Percentiles rank a stretch among this genome's conserved stretches.
Evolutionary conservation across 805 yeast species (phyloP).

Genomic region (Wickerhamomyces bisporus): DNA sequence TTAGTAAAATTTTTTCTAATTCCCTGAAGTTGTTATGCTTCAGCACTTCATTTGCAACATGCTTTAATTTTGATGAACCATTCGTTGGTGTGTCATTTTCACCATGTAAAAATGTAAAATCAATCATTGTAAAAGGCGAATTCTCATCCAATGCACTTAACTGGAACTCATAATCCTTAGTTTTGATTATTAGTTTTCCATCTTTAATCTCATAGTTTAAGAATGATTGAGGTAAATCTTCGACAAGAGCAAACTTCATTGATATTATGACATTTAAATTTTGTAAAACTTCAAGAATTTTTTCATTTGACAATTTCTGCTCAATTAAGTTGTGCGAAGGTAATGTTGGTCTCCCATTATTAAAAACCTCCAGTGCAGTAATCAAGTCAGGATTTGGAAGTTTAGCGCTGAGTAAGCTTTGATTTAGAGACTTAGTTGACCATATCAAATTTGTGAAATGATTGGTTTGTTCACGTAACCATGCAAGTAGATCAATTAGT

Average conservation of each 20-base stretch:
- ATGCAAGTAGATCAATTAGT: slow-evolving; percentile 80
- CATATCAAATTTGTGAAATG: slow-evolving; percentile 58
- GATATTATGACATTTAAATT: slow-evolving; percentile 71
- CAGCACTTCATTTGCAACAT: slow-evolving; percentile 48
- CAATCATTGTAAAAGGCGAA: slow-evolving; percentile 73
- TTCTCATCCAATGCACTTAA: slow-evolving; percentile 68
- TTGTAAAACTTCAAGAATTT: slow-evolving; percentile 54
- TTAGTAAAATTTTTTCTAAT: slow-evolving; percentile 50
- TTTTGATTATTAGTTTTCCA: slow-evolving; percentile 65
- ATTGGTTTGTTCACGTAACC: slow-evolving; percentile 78
- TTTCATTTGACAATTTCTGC: slow-evolving; percentile 44
- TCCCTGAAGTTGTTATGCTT: slow-evolving; percentile 41
- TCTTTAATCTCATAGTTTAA: slow-evolving; percentile 59
- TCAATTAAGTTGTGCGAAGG: slow-evolving; percentile 58
- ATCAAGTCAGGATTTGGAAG: slow-evolving; percentile 86
- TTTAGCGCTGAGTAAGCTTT: slow-evolving; percentile 80
- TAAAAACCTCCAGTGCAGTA: slow-evolving; percentile 82
- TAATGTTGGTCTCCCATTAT: slow-evolving; percentile 69
- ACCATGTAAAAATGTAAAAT: slow-evolving; percentile 49
- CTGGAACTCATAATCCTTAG: slow-evolving; percentile 66
- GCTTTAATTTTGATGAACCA: slow-evolving; percentile 38
- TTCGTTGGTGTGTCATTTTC: slow-evolving; percentile 3
- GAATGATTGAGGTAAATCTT: slow-evolving; percentile 57
- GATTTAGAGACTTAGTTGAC: slow-evolving; percentile 63
- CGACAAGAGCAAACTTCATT: slow-evolving; percentile 66